Evolutionary conservation across 768 basidiomycete genomes (phyloP), one percentile per base, ranked within the genome.

Genomic region (Clathrus columnatus): DNA sequence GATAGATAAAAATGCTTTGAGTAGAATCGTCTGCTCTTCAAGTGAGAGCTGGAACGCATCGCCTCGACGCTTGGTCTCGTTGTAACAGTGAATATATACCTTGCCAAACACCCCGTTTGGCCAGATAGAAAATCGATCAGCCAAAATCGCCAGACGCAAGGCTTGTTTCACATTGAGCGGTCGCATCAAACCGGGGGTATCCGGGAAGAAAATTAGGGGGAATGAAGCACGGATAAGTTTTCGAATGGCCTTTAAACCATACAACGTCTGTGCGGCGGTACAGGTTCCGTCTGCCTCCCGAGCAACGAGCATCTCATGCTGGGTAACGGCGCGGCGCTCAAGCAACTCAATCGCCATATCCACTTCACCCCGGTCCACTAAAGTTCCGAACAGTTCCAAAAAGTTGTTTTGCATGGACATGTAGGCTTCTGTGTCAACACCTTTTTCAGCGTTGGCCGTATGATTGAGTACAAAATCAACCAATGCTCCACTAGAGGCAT

Each of bases 1-100:
- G 7, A 69, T 62, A 2, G 76, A 70, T 6, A 75, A 73, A 26
- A 71, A 72, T 0, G 76, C 60, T 16, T 55, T 48, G 17, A 55
- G 18, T 17, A 85, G 60, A 6, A 74, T 63, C 42, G 75, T 74
- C 71, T 80, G 78, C 36, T 82, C 80, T 6, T 66, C 59, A 0
- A 60, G 2, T 0, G 61, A 58, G 44, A 83, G 69, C 4, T 69
- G 66, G 0, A 64, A 60, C 48, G 70, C 53, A 30, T 59, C 59
- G 6, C 64, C 65, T 17, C 50, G 61, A 59, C 59, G 49, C 60
- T 70, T 65, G 11, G 73, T 64, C n/a, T 68, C 59, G 53, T 67
- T 67, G 62, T 81, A 83, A 11, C 76, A 63, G 30, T 78, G 68
- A 27, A 84, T 64, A 57, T 75, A 68, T 51, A 69, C 67, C 6